A percentile compares a stretch with the other conserved stretches of the same genome.
These are phyloP conservation scores for Botrytis elliptica DNA, from an alignment of 2,329 filamentous ascomycete species.

Conservation along the genomic window DNA sequence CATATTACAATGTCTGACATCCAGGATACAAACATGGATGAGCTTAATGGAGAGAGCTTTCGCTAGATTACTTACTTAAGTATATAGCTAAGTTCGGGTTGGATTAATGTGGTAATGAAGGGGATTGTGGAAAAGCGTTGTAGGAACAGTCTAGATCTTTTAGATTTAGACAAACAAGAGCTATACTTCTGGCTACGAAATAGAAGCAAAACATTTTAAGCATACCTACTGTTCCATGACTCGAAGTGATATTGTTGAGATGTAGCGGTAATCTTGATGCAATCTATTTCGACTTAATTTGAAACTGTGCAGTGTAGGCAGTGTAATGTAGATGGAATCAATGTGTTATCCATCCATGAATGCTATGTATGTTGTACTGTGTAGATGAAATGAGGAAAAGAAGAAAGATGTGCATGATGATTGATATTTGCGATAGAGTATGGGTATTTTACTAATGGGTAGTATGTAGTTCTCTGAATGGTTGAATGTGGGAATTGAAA, in stretches of 20 bases:
- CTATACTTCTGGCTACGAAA: constrained; percentile 13
- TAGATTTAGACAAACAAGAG: background rate
- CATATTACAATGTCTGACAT: background rate
- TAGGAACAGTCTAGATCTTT: background rate
- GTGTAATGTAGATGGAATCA: background rate
- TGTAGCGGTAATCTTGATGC: background rate
- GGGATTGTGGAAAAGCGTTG: background rate
- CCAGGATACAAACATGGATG: background rate
- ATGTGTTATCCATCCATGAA: background rate
- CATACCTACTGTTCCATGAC: background rate
- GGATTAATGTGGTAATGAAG: constrained; percentile 10
- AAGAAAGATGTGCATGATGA: background rate
- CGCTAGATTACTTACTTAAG: background rate
- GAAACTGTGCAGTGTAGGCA: background rate
- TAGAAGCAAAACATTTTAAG: constrained; percentile 11
- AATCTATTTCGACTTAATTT: background rate
- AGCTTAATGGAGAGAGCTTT: background rate
- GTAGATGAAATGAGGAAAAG: background rate
- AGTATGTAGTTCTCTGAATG: no score
- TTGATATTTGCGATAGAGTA: background rate
- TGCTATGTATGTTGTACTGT: background rate
- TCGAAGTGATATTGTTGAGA: background rate
- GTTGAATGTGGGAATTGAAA: background rate
- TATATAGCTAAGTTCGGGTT: background rate
- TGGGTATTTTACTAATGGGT: no score